Evolutionary conservation across 179 eudicot genomes (phyloP).

Genomic region (Silene coronaria): DNA sequence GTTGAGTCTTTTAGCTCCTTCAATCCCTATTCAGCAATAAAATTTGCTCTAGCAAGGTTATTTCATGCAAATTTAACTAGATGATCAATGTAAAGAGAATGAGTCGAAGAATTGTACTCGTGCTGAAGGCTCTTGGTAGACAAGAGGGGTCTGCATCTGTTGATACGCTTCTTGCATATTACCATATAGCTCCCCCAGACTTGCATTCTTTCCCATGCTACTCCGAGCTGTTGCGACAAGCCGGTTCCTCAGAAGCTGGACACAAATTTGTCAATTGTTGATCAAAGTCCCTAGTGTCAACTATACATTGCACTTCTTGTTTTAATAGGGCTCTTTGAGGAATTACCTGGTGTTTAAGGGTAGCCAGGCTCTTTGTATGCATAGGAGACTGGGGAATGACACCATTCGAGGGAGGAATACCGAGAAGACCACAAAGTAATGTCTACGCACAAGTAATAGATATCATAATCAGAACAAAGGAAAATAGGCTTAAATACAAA

Average conservation of each 20-base stretch:
- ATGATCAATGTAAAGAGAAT: not conserved
- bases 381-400: constrained; percentile 96
- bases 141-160: constrained; percentile 90
- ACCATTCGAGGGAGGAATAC: constrained; percentile 90
- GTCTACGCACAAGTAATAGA: constrained; percentile 34
- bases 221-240: constrained; percentile 66
- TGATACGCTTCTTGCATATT: constrained; percentile 89
- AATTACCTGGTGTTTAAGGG: constrained; percentile 81
- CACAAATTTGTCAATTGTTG: not conserved
- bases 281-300: constrained; percentile 2
- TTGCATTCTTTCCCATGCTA: constrained; percentile 64
- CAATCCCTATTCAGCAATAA: constrained; percentile 48
- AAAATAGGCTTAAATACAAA: no score
- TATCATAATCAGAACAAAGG: no score
- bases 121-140: constrained; percentile 65
- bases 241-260: constrained; percentile 72
- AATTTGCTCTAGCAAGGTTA: constrained; percentile 6
- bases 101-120: constrained; percentile 33
- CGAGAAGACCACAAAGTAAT: constrained; percentile 73
- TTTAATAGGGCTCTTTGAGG: not conserved
- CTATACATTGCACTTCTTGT: not conserved
- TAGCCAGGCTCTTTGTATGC: constrained; percentile 95
- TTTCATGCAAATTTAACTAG: not conserved
- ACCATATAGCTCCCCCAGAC: constrained; percentile 70
- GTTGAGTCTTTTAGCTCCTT: constrained; percentile 85